A percentile compares a stretch with the other conserved stretches of the same genome.
phyloP scores from a whole-genome alignment of 2,329 filamentous ascomycete species.

The Ophiostoma quercus region DNA sequence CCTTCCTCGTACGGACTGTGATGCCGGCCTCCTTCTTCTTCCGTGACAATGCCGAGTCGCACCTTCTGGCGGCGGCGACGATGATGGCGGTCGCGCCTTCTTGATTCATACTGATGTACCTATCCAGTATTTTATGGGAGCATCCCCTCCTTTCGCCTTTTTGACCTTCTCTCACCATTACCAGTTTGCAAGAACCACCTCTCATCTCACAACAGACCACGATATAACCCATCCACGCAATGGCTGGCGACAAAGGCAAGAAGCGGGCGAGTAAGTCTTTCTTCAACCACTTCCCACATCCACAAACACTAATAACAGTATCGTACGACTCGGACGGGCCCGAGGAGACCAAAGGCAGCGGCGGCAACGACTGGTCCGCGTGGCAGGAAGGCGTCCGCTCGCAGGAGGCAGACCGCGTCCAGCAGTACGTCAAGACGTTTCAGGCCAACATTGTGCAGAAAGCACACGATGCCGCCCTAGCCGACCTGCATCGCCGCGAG shows the following conservation, averaged over 20 bases:
- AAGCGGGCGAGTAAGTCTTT: constrained; percentile 7
- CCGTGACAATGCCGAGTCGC: neutral
- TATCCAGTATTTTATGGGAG: neutral
- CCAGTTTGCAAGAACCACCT: neutral
- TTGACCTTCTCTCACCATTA: neutral
- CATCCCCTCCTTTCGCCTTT: neutral
- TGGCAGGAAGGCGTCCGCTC: constrained; percentile 23
- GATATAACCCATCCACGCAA: neutral
- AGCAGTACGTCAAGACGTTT: constrained; percentile 24
- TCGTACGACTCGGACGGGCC: constrained; percentile 6
- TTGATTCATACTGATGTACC: no score
- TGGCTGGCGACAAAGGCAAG: constrained; percentile 4
- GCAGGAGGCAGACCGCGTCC: constrained; percentile 25
- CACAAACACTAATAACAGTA: neutral
- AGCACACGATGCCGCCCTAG: constrained; percentile 17
- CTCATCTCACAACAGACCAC: neutral
- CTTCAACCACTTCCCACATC: neutral
- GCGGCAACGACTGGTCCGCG: constrained; percentile 18
- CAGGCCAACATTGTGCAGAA: constrained; percentile 18
- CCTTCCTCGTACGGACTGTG: neutral
- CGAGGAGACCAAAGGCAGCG: neutral
- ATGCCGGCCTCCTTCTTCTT: neutral
- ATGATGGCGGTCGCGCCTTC: constrained; percentile 10
- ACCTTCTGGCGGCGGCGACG: neutral
- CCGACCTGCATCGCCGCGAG: constrained; percentile 16